Base-by-base conservation (phyloP, 75 land plant genomes). In the Sequoia sempervirens region DNA sequence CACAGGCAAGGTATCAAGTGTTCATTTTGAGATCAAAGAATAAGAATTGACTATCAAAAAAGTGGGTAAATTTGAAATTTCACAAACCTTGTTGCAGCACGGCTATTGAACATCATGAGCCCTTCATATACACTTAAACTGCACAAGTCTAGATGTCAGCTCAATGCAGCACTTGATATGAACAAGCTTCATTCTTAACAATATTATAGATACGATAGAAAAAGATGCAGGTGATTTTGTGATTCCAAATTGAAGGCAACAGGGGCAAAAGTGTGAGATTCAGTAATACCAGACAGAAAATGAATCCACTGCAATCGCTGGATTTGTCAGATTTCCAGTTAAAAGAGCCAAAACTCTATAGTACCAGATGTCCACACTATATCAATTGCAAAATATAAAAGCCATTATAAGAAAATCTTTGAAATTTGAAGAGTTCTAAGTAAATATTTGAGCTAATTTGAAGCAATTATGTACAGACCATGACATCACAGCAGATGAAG, bases 301-400 rank as follows among this genome's bases (percentile, higher is more conserved):
- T 70, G 73, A 70, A 70, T 28, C 73, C 73, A 70, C 73, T 30
- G 73, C 36, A 3, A 70, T 70, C 11, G 30, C 13, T 32, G 73
- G 73, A 70, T 70, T 70, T 32, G 13, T 32, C 37, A 70, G 7
- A 70, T 11, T 30, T 32, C 73, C 73, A 70, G 73, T 70, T 32
- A 70, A 30, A 70, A 70, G 73, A 32, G 73, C 36, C 37, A 41
- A 54, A 10, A 85, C 64, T 50, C 81, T 83, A 72, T 85, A 47
- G 85, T 89, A 89, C 90, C 90, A 89, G 26, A 81, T 38, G 74
- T 89, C 90, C 41, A 87, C 76, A 50, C 90, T 89, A 86, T 28
- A 47, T 50, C 38, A 82, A 23, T 64, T 15, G 41, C 23, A 34
- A 64, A 68, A 18, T 8, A 50, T 28, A 17, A 81, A 81, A 7